Evolutionary conservation across 2,329 filamentous ascomycete species (phyloP).

Genomic region (Phialophora expanda): DNA sequence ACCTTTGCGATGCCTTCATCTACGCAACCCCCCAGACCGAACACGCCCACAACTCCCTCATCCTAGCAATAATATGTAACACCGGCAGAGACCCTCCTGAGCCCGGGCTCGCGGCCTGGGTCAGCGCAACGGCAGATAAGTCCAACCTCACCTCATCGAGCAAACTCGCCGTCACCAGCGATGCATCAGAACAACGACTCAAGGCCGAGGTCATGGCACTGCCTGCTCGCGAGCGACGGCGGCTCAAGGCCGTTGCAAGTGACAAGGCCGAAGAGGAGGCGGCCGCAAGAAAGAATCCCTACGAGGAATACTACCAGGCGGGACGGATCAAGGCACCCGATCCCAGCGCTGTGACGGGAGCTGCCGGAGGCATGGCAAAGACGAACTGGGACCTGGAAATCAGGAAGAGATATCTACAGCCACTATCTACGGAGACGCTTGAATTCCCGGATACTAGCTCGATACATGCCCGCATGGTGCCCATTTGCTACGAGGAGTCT

Average conservation of each 20-base stretch:
- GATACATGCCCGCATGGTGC: constrained; percentile 64
- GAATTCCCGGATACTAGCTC: constrained; percentile 66
- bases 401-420: constrained; percentile 67
- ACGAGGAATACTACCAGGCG: constrained; percentile 53
- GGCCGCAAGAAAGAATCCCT: constrained; percentile 38
- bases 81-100: constrained; percentile 65
- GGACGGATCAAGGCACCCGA: constrained; percentile 60
- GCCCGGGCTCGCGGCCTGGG: constrained; percentile 67
- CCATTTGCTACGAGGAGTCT: constrained; percentile 70
- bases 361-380: constrained; percentile 72
- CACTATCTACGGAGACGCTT: constrained; percentile 64
- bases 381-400: constrained; percentile 73
- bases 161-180: constrained; percentile 58
- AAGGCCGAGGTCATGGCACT: constrained; percentile 70
- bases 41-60: constrained; percentile 67
- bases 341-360: constrained; percentile 60
- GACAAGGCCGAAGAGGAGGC: constrained; percentile 37
- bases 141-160: constrained; percentile 50
- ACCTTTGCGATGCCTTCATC: constrained; percentile 62
- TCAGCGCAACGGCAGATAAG: constrained; percentile 62
- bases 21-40: constrained; percentile 58
- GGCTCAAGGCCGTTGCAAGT: constrained; percentile 54
- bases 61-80: constrained; percentile 65
- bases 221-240: constrained; percentile 63
- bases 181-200: constrained; percentile 66